Conservation (phyloP, 202 grass and related monocot species). For the Panicum virgatum region DNA sequence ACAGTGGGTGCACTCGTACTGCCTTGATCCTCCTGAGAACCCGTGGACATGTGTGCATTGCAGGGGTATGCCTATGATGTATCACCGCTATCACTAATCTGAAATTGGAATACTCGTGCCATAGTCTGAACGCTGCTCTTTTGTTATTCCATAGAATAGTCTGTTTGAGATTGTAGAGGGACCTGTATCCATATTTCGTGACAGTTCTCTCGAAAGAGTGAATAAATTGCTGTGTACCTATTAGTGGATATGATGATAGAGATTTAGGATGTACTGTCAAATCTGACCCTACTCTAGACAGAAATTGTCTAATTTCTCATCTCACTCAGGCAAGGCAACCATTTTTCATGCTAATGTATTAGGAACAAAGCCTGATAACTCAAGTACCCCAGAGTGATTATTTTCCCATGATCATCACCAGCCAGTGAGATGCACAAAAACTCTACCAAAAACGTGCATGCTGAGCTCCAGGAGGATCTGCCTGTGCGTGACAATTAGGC, state of each 20-base stretch:
- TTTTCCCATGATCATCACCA: too few relatives aligned
- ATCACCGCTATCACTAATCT: conserved; percentile 58
- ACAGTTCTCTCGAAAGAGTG: neutral
- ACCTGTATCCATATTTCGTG: neutral
- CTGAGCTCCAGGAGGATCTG: too few relatives aligned
- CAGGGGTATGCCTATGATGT: conserved; percentile 61
- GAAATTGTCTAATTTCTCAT: neutral
- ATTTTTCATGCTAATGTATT: neutral
- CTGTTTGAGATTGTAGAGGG: neutral
- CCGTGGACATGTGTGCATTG: conserved; percentile 84
- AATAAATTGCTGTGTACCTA: neutral
- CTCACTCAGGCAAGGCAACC: neutral
- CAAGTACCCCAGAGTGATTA: too few relatives aligned
- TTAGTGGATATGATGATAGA: neutral
- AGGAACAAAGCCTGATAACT: neutral
- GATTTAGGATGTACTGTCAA: neutral
- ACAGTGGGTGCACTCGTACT: conserved; percentile 83
- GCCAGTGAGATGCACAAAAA: too few relatives aligned
- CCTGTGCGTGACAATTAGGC: too few relatives aligned
- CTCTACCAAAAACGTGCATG: too few relatives aligned
- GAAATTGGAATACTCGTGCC: neutral
- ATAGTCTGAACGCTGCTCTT: neutral
- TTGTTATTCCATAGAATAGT: neutral
- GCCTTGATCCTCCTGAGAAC: conserved; percentile 70
- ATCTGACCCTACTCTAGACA: neutral